Conservation (phyloP, 1,284 basidiomycete genomes). For the Rugiboletus extremiorientalis region DNA sequence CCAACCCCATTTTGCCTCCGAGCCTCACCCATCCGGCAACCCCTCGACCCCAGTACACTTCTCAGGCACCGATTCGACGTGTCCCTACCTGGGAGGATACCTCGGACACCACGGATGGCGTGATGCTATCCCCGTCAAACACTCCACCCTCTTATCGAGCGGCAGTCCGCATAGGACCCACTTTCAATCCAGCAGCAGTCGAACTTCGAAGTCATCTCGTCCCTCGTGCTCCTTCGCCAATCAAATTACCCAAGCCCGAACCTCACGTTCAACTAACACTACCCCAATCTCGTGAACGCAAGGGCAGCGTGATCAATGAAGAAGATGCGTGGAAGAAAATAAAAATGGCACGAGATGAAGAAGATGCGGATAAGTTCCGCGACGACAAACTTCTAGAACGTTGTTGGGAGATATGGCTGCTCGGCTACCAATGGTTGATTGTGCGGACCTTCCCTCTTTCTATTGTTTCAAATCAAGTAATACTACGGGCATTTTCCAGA, state of each 20-base stretch:
- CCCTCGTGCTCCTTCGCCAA: constrained; percentile 31
- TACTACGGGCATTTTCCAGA: constrained; percentile 39
- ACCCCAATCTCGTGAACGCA: constrained; percentile 36
- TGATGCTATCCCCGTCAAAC: constrained; percentile 39
- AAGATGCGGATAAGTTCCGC: constrained; percentile 67
- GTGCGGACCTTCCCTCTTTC: constrained; percentile 44
- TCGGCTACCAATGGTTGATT: constrained; percentile 65
- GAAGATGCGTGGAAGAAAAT: constrained; percentile 78
- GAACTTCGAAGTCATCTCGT: constrained; percentile 16
- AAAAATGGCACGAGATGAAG: constrained; percentile 63
- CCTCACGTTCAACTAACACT: constrained; percentile 14
- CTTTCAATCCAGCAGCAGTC: constrained; percentile 7
- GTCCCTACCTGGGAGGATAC: constrained; percentile 38
- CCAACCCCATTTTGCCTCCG: constrained; percentile 24
- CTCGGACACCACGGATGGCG: constrained; percentile 39
- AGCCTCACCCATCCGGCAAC: constrained; percentile 28
- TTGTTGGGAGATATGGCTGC: constrained; percentile 71
- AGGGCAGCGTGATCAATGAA: constrained; percentile 53
- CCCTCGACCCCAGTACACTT: constrained; percentile 26
- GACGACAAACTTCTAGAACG: constrained; percentile 60
- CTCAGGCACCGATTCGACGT: constrained; percentile 12
- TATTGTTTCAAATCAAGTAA: constrained; percentile 13
- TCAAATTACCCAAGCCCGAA: constrained; percentile 29
- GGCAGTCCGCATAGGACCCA: constrained; percentile 32
- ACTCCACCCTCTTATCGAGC: constrained; percentile 55